Evolutionary conservation across 345 rosid species (phyloP).

Genomic region (Gossypium herbaceum): DNA sequence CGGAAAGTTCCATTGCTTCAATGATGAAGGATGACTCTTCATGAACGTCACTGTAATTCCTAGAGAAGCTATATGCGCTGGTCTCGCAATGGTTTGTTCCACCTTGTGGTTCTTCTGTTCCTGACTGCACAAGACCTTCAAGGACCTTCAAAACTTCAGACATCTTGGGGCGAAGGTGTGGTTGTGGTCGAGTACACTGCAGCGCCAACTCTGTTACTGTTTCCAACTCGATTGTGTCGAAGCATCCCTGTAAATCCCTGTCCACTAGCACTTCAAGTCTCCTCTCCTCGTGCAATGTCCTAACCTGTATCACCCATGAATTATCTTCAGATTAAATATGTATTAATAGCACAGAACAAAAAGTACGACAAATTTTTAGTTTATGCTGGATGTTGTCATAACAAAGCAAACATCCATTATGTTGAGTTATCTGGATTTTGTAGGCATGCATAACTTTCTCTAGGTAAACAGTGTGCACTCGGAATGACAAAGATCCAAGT

Average conservation of each 20-base stretch:
- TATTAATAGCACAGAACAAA: background rate
- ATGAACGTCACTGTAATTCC: constrained; percentile 48
- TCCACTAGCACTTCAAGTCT: constrained; percentile 68
- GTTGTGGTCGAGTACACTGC: constrained; percentile 71
- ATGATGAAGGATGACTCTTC: constrained; percentile 80
- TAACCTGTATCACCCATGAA: constrained; percentile 46
- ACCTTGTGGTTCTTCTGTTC: constrained; percentile 41
- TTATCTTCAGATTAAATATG: background rate
- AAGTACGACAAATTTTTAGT: background rate
- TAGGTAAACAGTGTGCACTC: background rate
- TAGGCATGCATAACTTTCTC: background rate
- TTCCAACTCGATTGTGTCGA: constrained; percentile 61
- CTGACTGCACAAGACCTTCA: constrained; percentile 58
- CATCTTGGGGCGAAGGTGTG: constrained; percentile 75
- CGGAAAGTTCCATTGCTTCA: constrained; percentile 95
- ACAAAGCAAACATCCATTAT: background rate
- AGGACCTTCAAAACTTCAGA: constrained; percentile 67
- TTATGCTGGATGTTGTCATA: no score
- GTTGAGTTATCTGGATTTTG: no score
- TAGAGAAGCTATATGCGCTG: constrained; percentile 48
- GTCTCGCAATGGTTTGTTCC: constrained; percentile 37
- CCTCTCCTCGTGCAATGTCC: constrained; percentile 67
- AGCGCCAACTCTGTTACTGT: constrained; percentile 62
- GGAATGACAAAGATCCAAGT: background rate
- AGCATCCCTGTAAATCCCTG: constrained; percentile 71